Conservation (phyloP, 208 protist species). For the Wallacemonas sp. region DNA sequence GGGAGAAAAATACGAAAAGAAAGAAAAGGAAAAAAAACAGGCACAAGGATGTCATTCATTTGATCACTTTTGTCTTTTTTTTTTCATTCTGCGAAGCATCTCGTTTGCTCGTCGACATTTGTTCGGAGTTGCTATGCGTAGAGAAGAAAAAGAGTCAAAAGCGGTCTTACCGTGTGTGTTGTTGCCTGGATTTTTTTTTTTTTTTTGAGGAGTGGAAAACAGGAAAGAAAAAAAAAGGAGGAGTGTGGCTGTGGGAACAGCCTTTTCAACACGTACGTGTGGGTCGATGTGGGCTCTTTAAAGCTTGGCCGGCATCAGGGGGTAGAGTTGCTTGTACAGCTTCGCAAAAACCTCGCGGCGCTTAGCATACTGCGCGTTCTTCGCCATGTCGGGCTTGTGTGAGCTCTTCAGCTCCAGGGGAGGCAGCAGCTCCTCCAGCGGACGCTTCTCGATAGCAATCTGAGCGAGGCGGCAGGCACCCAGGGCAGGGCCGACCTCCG, state of each 20-base stretch:
- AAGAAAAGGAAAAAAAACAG: conserved; percentile 6
- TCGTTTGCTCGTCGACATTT: no score
- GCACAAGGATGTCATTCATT: neutral
- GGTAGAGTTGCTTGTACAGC: conserved; percentile 65
- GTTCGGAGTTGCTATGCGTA: no score
- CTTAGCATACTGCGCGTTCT: conserved; percentile 53
- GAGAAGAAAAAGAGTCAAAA: conserved; percentile 4
- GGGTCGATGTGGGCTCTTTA: conserved; percentile 12
- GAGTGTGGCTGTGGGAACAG: neutral
- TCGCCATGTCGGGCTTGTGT: conserved; percentile 53
- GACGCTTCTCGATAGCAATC: conserved; percentile 55
- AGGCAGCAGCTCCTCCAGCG: conserved; percentile 54
- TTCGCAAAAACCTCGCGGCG: conserved; percentile 49
- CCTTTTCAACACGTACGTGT: neutral
- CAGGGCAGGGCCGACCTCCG: conserved; percentile 63
- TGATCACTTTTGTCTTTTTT: no score
- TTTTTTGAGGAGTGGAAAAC: conserved; percentile 16
- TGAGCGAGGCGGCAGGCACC: conserved; percentile 71
- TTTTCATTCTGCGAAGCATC: no score
- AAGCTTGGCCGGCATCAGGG: conserved; percentile 57
- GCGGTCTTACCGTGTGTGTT: neutral
- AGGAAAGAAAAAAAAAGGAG: conserved; percentile 16
- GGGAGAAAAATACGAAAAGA: conserved; percentile 8
- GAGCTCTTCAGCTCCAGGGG: conserved; percentile 53
- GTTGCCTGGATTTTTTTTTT: neutral